These are phyloP conservation scores for Paramecium sonneborni DNA, from an alignment of 73 alveolate genomes.

Conservation along the genomic window DNA sequence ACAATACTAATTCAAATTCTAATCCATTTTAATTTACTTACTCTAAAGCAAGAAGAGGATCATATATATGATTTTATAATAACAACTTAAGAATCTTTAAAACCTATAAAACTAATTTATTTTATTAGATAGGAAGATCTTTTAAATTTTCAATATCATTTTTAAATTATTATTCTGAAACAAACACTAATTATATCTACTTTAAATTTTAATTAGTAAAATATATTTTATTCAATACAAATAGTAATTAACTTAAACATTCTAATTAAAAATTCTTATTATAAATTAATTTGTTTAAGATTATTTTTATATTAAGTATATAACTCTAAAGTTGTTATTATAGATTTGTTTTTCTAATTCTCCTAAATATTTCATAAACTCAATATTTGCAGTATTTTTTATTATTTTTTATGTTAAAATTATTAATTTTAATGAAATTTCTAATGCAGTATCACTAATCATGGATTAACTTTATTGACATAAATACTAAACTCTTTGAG, in stretches of 20 bases:
- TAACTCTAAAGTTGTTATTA: not conserved
- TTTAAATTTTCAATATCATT: not conserved
- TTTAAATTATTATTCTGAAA: not conserved
- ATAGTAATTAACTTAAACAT: not conserved
- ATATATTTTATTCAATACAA: not conserved
- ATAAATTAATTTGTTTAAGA: not conserved
- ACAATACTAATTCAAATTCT: conserved; percentile 24
- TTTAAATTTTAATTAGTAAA: not conserved
- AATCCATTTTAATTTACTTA: not conserved
- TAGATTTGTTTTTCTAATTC: not conserved
- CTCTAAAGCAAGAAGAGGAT: not conserved
- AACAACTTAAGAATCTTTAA: not conserved
- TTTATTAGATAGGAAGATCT: conserved; percentile 4
- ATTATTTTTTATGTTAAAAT: not conserved
- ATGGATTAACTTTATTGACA: not conserved
- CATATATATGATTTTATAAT: not conserved
- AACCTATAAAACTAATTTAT: not conserved
- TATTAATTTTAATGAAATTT: not conserved
- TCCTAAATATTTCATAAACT: not conserved
- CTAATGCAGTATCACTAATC: not conserved
- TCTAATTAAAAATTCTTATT: not conserved
- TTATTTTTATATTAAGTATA: not conserved
- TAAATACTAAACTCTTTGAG: not conserved
- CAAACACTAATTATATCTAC: not conserved
- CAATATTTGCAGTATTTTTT: not conserved